phyloP scores from a whole-genome alignment of 2,329 filamentous ascomycete species.

The Claviceps africana region DNA sequence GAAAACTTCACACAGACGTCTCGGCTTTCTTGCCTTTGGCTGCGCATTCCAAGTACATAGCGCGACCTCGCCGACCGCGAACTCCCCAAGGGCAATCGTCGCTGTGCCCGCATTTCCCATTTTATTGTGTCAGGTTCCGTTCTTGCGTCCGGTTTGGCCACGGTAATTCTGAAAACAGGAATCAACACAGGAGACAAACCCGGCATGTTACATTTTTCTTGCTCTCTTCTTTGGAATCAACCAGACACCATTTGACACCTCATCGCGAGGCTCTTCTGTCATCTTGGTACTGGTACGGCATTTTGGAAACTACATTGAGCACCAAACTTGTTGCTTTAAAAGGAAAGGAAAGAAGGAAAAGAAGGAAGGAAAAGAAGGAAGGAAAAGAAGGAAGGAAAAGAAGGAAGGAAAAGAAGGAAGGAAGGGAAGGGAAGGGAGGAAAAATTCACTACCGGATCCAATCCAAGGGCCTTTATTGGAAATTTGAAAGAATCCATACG shows the following conservation, averaged over 20 bases:
- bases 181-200: not conserved
- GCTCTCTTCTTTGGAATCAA: not conserved
- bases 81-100: not conserved
- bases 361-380: no score
- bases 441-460: not conserved
- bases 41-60: not conserved
- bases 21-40: not conserved
- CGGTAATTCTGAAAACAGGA: not conserved
- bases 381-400: no score
- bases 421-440: no score
- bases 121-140: slow-evolving; percentile 1
- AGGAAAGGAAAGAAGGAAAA: no score
- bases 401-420: no score
- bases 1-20: not conserved
- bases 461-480: not conserved
- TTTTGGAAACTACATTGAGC: not conserved
- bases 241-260: not conserved
- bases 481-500: not conserved
- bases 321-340: not conserved
- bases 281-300: not conserved
- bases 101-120: not conserved
- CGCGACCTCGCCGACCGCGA: not conserved
- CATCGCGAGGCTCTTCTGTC: not conserved
- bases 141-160: slow-evolving; percentile 4
- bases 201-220: not conserved